Base-by-base conservation (phyloP, 345 rosid species). In the Aquilaria sinensis region DNA sequence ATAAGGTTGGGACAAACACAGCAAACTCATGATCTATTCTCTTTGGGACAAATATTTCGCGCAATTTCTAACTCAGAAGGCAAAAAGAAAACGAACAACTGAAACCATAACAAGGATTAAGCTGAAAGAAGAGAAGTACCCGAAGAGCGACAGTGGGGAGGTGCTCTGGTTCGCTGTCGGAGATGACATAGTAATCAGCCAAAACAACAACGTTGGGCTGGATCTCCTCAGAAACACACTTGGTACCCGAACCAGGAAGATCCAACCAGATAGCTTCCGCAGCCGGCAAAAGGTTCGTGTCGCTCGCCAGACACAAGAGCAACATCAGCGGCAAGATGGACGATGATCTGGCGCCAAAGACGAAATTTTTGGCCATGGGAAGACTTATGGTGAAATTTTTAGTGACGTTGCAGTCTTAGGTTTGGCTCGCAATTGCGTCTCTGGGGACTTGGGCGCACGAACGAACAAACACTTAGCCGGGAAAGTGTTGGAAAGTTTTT, bases 151-250 rank as follows among this genome's bases (percentile, higher is more conserved):
- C 45, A 59, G 79, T 55, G 16, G 81, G 74, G 31, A 64, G 58
- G 45, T 73, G 60, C 34, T 80, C 78, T 13, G 85, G 87, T 32
- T 79, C 69, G 0, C 74, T 80, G 51, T 87, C 95, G 62, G 83
- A 87, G 68, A 92, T 75, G 56, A 87, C 85, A 67, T 78, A 77
- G 72, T 85, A 92, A 76, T 89, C 88, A 45, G 90, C 88, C 67
- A 92, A 69, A 58, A 92, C 96, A 58, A 92, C 87, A 32, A 86
- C 89, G 90, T 81, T 77, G 79, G 59, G 78, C 47, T 85, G 92
- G 72, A 92, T 89, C 81, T 89, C 96, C 90, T 92, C 98, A 14
- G 96, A 92, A 13, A 92, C 77, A 51, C 98, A 92, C 90, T 92
- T 92, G 51, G 92, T 82, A 53, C 96, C 98, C 15, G 92, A 34